Percentiles rank a stretch among this genome's conserved stretches.
Conservation (phyloP, 176 grass and related monocot species). For the Microstegium vimineum region DNA sequence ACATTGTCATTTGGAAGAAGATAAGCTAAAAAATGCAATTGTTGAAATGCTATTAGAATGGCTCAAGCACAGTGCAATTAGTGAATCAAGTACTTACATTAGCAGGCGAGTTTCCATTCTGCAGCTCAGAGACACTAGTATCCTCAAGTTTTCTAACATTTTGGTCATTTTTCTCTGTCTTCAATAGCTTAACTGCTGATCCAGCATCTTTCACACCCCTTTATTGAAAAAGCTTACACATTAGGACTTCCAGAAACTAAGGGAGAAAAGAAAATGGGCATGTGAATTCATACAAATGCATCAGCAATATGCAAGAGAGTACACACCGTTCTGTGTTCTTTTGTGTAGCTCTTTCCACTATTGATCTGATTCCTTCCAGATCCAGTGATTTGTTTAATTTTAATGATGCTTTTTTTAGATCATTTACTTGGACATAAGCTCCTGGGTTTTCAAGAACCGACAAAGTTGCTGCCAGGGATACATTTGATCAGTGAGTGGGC, state of each 20-base stretch:
- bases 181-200: too few species aligned
- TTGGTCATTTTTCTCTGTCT: too few species aligned
- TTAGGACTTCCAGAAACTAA: too few species aligned
- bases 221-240: too few species aligned
- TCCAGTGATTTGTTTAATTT: slow-evolving; percentile 64
- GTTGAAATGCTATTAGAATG: neutral
- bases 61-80: slow-evolving; percentile 7
- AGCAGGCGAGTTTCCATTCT: slow-evolving; percentile 43
- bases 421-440: slow-evolving; percentile 36
- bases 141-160: too few species aligned
- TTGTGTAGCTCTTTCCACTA: slow-evolving; percentile 52
- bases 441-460: slow-evolving; percentile 43
- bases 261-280: neutral
- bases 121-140: slow-evolving; percentile 33
- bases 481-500: neutral
- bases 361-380: slow-evolving; percentile 57
- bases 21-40: neutral
- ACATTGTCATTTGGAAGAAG: neutral
- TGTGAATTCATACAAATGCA: neutral
- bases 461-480: slow-evolving; percentile 32
- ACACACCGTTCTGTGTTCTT: slow-evolving; percentile 60
- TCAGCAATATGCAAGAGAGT: neutral
- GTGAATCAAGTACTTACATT: slow-evolving; percentile 41
- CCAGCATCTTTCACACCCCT: too few species aligned
- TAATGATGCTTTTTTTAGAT: slow-evolving; percentile 47